Evolutionary conservation across 345 rosid genomes (phyloP).

Genomic region (Acer negundo): DNA sequence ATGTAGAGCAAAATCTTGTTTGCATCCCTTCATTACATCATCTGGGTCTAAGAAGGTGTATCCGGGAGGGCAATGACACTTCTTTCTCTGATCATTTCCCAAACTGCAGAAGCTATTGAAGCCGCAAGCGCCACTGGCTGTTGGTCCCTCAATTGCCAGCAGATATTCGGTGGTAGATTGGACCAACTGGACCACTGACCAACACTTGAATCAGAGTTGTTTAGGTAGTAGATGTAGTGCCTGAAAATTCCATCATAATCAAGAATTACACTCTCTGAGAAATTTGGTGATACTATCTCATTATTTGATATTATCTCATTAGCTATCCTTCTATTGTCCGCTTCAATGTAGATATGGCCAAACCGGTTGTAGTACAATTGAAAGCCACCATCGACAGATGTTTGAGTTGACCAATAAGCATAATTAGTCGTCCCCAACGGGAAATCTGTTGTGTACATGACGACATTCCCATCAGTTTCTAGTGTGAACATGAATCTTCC

Average conservation of each 20-base stretch:
- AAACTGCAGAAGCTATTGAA: conserved; percentile 34
- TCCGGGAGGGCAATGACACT: conserved; percentile 24
- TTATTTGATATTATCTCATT: neutral
- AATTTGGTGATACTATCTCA: conserved; percentile 11
- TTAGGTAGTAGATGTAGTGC: conserved; percentile 22
- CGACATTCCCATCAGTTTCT: conserved; percentile 41
- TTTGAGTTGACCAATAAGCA: conserved; percentile 39
- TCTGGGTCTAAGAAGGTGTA: conserved; percentile 10
- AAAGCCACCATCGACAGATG: conserved; percentile 12
- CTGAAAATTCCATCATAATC: conserved; percentile 33
- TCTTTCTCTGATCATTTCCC: conserved; percentile 11
- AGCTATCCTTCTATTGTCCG: conserved; percentile 7
- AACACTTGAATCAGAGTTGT: neutral
- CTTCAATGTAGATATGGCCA: conserved; percentile 21
- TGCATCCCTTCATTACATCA: conserved; percentile 10
- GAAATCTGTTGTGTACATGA: conserved; percentile 23
- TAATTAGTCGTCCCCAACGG: conserved; percentile 18
- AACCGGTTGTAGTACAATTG: conserved; percentile 25
- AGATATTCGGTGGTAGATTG: conserved; percentile 28
- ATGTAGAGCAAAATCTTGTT: neutral
- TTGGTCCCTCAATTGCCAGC: neutral
- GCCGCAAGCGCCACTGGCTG: conserved; percentile 35
- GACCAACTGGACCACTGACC: conserved; percentile 14
- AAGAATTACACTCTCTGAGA: conserved; percentile 24
- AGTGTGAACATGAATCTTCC: conserved; percentile 41